phyloP scores from a whole-genome alignment of 768 basidiomycete species.

The Rhodosporidiobolus sp. region DNA sequence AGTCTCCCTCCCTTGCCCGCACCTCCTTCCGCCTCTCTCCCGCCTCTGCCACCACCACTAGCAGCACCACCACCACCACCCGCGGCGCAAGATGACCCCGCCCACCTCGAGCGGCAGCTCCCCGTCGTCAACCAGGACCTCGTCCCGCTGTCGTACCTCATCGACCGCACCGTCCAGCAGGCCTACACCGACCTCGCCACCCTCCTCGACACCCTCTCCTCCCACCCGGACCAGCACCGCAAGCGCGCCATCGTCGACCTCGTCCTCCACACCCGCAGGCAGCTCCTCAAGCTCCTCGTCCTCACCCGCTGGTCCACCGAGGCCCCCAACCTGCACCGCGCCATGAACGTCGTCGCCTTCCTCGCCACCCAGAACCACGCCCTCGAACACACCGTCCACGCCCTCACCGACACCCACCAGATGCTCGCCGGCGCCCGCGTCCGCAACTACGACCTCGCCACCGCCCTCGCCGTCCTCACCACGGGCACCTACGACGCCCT shows the following conservation, averaged over 20 bases:
- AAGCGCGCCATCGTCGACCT: constrained; percentile 81
- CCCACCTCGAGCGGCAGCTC: constrained; percentile 66
- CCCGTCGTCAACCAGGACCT: constrained; percentile 71
- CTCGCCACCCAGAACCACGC: constrained; percentile 79
- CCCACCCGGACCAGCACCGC: constrained; percentile 54
- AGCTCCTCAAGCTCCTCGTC: constrained; percentile 83
- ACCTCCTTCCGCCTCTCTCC: background rate
- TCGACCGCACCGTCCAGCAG: constrained; percentile 71
- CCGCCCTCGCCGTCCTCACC: constrained; percentile 82
- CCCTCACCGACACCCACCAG: constrained; percentile 65
- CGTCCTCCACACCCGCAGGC: constrained; percentile 85
- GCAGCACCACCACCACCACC: background rate
- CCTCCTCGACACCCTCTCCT: constrained; percentile 60
- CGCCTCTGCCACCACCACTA: background rate
- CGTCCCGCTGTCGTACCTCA: constrained; percentile 66
- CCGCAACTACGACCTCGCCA: constrained; percentile 88
- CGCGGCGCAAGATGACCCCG: background rate
- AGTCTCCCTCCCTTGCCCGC: background rate
- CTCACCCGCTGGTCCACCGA: constrained; percentile 83
- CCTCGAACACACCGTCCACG: constrained; percentile 66
- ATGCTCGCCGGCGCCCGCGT: constrained; percentile 76
- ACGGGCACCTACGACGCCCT: constrained; percentile 80
- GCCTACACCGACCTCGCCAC: constrained; percentile 80
- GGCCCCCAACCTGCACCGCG: constrained; percentile 32
- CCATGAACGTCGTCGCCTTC: constrained; percentile 72